Evolutionary conservation across 1,284 basidiomycete species (phyloP).

Genomic region (Puccinia horiana): DNA sequence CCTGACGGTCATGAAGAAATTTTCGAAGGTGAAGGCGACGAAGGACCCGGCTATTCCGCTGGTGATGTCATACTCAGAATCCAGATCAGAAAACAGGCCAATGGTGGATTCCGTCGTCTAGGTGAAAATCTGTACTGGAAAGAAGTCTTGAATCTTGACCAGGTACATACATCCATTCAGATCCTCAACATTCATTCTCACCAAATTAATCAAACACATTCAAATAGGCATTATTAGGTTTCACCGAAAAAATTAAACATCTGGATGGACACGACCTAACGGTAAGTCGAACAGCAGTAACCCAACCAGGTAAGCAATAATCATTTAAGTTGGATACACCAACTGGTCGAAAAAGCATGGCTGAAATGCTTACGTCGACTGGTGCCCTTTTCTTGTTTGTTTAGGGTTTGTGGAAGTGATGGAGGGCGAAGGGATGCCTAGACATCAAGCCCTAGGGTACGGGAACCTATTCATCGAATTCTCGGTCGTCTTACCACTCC

Average conservation of each 20-base stretch:
- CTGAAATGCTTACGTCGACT: not conserved
- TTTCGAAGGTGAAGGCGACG: slow-evolving; percentile 89
- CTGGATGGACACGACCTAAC: slow-evolving; percentile 81
- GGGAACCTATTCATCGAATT: slow-evolving; percentile 90
- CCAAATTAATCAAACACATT: not conserved
- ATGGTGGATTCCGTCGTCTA: slow-evolving; percentile 80
- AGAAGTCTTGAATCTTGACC: slow-evolving; percentile 82
- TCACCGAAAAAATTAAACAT: slow-evolving; percentile 80
- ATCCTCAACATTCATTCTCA: not conserved
- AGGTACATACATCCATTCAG: slow-evolving; percentile 72
- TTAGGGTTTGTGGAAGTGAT: slow-evolving; percentile 80
- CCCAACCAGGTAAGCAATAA: slow-evolving; percentile 73
- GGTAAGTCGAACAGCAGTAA: slow-evolving; percentile 73
- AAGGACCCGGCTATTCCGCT: slow-evolving; percentile 86
- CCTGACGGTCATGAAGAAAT: slow-evolving; percentile 87
- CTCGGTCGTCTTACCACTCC: slow-evolving; percentile 76
- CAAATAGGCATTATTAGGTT: slow-evolving; percentile 72
- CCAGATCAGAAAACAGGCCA: slow-evolving; percentile 67
- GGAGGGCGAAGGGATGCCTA: slow-evolving; percentile 71
- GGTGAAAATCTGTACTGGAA: slow-evolving; percentile 84
- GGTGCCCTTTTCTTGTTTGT: not conserved
- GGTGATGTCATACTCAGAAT: slow-evolving; percentile 85
- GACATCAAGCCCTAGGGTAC: slow-evolving; percentile 59
- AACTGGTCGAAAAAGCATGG: too few species aligned
- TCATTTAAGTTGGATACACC: too few species aligned